Percentiles rank a stretch among this genome's conserved stretches.
Evolutionary conservation across 176 grass and related monocot species (phyloP).

Genomic region (Rhynchospora breviuscula): DNA sequence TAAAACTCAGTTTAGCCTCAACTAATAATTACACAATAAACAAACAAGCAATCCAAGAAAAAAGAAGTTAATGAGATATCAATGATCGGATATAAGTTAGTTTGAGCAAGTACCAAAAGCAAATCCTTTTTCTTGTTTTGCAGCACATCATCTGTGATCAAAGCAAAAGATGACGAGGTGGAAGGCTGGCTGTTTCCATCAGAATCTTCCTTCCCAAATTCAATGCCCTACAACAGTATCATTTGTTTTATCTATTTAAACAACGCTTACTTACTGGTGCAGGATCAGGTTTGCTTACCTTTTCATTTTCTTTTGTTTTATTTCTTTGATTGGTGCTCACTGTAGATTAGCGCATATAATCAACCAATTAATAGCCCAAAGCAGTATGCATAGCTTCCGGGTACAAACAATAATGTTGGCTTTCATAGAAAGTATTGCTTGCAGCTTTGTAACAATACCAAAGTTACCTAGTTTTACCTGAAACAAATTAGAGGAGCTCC

Average conservation of each 20-base stretch:
- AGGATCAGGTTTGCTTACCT: not conserved
- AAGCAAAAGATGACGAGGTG: slow-evolving; percentile 43
- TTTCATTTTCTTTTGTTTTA: not conserved
- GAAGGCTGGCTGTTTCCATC: slow-evolving; percentile 36
- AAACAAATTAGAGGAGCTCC: slow-evolving; percentile 38
- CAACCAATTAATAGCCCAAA: not conserved
- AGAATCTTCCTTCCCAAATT: slow-evolving; percentile 34
- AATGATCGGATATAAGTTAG: not conserved
- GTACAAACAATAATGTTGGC: not conserved
- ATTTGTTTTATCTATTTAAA: slow-evolving; percentile 22
- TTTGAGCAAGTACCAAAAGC: slow-evolving; percentile 49
- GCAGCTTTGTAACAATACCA: not conserved
- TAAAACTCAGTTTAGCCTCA: not conserved
- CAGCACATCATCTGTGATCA: slow-evolving; percentile 47
- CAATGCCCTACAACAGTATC: not conserved
- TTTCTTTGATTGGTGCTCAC: not conserved
- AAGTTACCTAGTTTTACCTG: slow-evolving; percentile 48
- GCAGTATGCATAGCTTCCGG: not conserved
- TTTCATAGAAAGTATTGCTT: not conserved
- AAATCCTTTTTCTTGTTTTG: slow-evolving; percentile 75
- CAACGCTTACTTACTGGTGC: not conserved
- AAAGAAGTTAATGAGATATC: no score
- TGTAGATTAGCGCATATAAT: not conserved
- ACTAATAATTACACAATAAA: not conserved
- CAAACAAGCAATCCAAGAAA: not conserved